A percentile compares a stretch with the other conserved stretches of the same genome.
These are phyloP conservation scores for Lathyrus oleraceus DNA, from an alignment of 306 rosid species.

Conservation along the genomic window DNA sequence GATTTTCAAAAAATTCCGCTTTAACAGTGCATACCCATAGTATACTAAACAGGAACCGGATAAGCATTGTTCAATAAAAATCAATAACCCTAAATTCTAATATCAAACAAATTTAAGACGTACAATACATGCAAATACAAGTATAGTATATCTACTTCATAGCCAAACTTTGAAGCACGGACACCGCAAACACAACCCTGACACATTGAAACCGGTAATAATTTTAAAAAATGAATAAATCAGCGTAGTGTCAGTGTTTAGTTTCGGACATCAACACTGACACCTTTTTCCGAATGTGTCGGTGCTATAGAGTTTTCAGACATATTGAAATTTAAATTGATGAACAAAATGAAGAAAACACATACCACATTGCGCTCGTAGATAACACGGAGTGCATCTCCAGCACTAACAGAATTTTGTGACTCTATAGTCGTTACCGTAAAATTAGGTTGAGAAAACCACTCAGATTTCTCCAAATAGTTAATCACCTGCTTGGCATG, in stretches of 20 bases:
- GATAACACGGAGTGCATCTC: conserved; percentile 85
- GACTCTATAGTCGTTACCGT: conserved; percentile 76
- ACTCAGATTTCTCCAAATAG: conserved; percentile 78
- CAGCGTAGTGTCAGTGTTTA: too few relatives aligned
- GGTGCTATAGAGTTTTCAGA: not conserved
- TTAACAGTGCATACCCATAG: not conserved
- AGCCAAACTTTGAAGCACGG: not conserved
- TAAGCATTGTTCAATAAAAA: not conserved
- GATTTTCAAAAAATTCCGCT: not conserved
- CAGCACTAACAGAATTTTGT: conserved; percentile 85
- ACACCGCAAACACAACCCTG: too few relatives aligned
- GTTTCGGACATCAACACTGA: too few relatives aligned
- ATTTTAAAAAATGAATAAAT: too few relatives aligned
- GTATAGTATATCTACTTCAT: not conserved
- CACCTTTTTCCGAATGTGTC: too few relatives aligned
- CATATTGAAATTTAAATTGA: conserved; percentile 1
- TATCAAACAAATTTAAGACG: not conserved
- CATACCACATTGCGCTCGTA: conserved; percentile 97
- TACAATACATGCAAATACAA: not conserved
- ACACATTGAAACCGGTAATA: too few relatives aligned
- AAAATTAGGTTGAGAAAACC: conserved; percentile 80
- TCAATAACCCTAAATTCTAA: too few relatives aligned
- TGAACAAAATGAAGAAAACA: conserved; percentile 1
- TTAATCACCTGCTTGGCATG: conserved; percentile 82
- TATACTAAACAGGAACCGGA: not conserved